Conservation (phyloP, 345 rosid species). For the Citrus cavaleriei region DNA sequence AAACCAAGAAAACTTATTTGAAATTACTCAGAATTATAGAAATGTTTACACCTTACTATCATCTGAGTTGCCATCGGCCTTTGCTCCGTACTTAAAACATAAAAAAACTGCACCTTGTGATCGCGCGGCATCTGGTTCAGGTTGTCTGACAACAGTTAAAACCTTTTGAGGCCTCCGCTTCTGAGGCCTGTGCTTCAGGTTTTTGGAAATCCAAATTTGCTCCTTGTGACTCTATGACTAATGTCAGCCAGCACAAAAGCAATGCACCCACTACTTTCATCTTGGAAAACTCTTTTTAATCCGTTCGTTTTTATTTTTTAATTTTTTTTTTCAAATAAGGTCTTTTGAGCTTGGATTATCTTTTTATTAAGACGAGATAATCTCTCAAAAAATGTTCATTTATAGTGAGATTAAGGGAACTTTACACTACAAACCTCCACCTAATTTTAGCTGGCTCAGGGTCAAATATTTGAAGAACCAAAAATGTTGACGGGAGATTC, state of each 20-base stretch:
- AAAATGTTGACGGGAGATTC: not conserved
- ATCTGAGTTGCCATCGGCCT: conserved; percentile 31
- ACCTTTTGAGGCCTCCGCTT: not conserved
- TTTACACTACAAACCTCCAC: not conserved
- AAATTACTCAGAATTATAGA: not conserved
- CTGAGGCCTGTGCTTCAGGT: conserved; percentile 26
- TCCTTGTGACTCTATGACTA: not conserved
- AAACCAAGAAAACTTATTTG: not conserved
- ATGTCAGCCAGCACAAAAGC: not conserved
- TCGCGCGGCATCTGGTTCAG: not conserved
- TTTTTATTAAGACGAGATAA: not conserved
- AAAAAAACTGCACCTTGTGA: not conserved
- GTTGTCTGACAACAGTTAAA: not conserved
- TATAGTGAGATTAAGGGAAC: not conserved
- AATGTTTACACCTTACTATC: conserved; percentile 22
- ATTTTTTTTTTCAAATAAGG: not conserved
- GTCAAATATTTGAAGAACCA: not conserved
- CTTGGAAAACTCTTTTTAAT: not conserved
- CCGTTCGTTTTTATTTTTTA: not conserved
- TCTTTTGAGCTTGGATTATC: not conserved
- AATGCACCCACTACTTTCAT: not conserved
- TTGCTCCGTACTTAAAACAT: conserved; percentile 35
- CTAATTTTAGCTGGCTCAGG: not conserved
- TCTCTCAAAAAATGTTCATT: not conserved
- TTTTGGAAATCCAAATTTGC: conserved; percentile 22